These are phyloP conservation scores for Fusarium phyllophilum DNA, from an alignment of 2,329 filamentous ascomycete species.

Conservation along the genomic window DNA sequence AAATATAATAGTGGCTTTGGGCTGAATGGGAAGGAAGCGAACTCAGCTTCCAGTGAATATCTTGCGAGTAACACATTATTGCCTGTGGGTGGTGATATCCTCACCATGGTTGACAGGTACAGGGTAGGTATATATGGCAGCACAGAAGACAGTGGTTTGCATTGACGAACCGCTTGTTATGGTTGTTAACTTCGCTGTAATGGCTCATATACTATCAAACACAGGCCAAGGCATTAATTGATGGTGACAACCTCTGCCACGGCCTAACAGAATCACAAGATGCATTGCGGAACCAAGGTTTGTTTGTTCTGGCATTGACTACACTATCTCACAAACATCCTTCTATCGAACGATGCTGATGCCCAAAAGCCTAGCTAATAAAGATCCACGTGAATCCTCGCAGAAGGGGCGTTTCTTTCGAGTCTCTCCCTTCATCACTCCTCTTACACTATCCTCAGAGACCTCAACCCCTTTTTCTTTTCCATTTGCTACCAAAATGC, in stretches of 20 bases:
- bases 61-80: background rate
- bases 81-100: background rate
- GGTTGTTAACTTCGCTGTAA: background rate
- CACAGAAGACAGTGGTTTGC: background rate
- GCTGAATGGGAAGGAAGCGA: background rate
- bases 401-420: background rate
- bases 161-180: background rate
- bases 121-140: background rate
- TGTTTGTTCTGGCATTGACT: constrained; percentile 24
- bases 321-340: constrained; percentile 20
- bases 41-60: background rate
- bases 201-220: background rate
- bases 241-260: no score
- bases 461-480: constrained; percentile 13
- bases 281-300: background rate
- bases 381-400: background rate
- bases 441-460: background rate
- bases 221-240: background rate
- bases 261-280: background rate
- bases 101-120: background rate
- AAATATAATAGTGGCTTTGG: no score
- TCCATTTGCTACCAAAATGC: constrained; percentile 33
- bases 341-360: background rate
- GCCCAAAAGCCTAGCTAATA: background rate
- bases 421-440: background rate